Conservation (phyloP, 768 basidiomycete species). For the Nidularia sp. region DNA sequence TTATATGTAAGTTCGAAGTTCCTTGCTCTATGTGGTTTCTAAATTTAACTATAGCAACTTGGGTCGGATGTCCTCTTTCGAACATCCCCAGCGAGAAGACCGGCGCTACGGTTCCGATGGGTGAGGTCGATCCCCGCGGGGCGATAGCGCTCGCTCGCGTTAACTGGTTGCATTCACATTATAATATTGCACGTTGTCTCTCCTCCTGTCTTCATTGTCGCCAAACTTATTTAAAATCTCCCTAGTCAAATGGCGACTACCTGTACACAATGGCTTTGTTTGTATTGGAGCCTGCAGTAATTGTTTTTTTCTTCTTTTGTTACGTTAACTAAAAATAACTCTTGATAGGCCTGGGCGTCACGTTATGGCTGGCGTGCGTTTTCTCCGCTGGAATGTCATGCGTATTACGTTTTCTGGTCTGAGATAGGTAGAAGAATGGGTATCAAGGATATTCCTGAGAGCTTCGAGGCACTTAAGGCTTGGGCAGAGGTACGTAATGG, state of each 20-base stretch:
- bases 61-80: slow-evolving; percentile 22
- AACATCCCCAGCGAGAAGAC: slow-evolving; percentile 2
- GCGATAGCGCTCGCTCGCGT: slow-evolving; percentile 34
- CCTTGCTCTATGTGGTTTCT: background rate
- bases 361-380: slow-evolving; percentile 39
- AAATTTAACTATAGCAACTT: slow-evolving; percentile 17
- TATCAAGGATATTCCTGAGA: slow-evolving; percentile 41
- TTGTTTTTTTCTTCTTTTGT: slow-evolving; percentile 5
- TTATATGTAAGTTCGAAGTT: slow-evolving; percentile 27
- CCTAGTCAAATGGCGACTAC: slow-evolving; percentile 33
- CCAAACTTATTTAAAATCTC: background rate
- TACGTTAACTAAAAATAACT: background rate
- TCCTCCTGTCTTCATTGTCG: background rate
- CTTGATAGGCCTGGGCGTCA: slow-evolving; percentile 30
- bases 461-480: slow-evolving; percentile 25
- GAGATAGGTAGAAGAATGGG: slow-evolving; percentile 45
- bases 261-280: slow-evolving; percentile 38
- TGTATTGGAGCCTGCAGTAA: slow-evolving; percentile 31
- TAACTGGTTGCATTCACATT: slow-evolving; percentile 39
- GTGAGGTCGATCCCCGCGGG: slow-evolving; percentile 32
- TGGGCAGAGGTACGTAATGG: slow-evolving; percentile 32
- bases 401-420: slow-evolving; percentile 37
- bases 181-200: slow-evolving; percentile 29
- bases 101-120: background rate
- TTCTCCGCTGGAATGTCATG: slow-evolving; percentile 39